Conservation (phyloP, 768 basidiomycete species). For the Pleurotus sapidus region DNA sequence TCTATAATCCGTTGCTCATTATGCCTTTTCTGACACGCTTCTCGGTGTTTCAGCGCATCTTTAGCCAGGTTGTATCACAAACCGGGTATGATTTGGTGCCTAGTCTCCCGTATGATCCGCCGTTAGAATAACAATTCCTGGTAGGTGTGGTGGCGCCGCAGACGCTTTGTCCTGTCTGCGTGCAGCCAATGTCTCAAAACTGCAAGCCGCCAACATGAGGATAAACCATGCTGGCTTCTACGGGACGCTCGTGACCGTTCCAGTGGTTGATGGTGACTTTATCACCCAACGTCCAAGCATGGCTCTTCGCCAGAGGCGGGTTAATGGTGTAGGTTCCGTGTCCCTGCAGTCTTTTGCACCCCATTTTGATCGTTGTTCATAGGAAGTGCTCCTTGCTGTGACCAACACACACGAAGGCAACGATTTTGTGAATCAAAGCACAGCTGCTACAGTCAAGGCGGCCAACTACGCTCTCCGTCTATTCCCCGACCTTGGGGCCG, state of each 20-base stretch:
- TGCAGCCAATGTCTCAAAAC: slow-evolving; percentile 20
- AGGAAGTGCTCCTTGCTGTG: slow-evolving; percentile 16
- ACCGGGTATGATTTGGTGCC: slow-evolving; percentile 27
- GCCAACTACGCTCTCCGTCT: slow-evolving; percentile 11
- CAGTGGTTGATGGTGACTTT: slow-evolving; percentile 46
- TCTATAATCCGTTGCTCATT: background rate
- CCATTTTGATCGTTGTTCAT: background rate
- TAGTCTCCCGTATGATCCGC: background rate
- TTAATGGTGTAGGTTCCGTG: slow-evolving; percentile 40
- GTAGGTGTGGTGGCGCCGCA: slow-evolving; percentile 29
- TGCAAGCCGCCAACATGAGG: slow-evolving; percentile 31
- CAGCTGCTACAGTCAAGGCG: slow-evolving; percentile 8
- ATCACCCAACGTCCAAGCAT: slow-evolving; percentile 39
- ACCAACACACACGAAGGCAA: slow-evolving; percentile 25
- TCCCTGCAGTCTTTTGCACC: background rate
- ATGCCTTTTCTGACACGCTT: background rate
- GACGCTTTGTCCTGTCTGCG: slow-evolving; percentile 41
- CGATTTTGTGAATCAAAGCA: slow-evolving; percentile 15
- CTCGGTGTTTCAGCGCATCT: slow-evolving; percentile 23
- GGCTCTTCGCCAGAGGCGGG: slow-evolving; percentile 29
- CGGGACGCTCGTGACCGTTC: slow-evolving; percentile 36
- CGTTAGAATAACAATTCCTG: background rate
- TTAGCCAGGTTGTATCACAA: slow-evolving; percentile 27
- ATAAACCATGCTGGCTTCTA: slow-evolving; percentile 30
- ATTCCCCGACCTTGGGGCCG: slow-evolving; percentile 12